Evolutionary conservation across 129 eudicot genomes (phyloP), one percentile per base, ranked within the genome.

Genomic region (Escallonia rubra): DNA sequence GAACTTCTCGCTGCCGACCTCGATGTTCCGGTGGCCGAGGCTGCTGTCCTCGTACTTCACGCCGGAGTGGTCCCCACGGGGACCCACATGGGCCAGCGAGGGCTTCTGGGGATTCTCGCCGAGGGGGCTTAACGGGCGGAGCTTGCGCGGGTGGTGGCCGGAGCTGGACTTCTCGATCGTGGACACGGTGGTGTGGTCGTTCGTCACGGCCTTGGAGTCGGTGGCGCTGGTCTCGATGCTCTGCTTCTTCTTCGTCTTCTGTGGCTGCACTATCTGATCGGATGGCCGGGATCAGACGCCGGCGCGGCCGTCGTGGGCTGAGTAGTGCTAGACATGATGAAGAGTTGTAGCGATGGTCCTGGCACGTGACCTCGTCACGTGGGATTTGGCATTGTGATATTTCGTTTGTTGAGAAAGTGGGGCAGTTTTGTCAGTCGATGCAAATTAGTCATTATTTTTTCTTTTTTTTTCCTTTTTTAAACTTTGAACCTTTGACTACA

Each of bases 171-270:
- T 75, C 66, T 62, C 72, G 9, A 47, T 81, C 65, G 62, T 80
- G 9, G 89, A 84, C 71, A 64, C 78, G 14, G 72, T 85, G 8
- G 38, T 71, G 10, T 85, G 90, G 86, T 72, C 86, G 0, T 15
- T 83, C 54, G 66, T 83, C 51, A 68, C 78, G 43, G 85, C 80
- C 10, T 47, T 83, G 6, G 87, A 85, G 76, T 81, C 90, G 3
- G 75, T 85, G 13, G 90, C 81, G 34, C 78, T 85, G 41, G 80
- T 85, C 53, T 78, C 81, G 68, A 74, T 85, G 84, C 81, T 85
- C 67, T 68, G 81, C 59, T 81, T 71, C 77, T 83, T 83, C 78
- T 83, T 54, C 78, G 54, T 83, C 12, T 79, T 79, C 66, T 83
- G 85, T 46, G 89, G 89, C 54, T 83, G 89, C 49, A 80, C 79